Conservation (phyloP, 345 rosid genomes). For the Nephelium lappaceum region DNA sequence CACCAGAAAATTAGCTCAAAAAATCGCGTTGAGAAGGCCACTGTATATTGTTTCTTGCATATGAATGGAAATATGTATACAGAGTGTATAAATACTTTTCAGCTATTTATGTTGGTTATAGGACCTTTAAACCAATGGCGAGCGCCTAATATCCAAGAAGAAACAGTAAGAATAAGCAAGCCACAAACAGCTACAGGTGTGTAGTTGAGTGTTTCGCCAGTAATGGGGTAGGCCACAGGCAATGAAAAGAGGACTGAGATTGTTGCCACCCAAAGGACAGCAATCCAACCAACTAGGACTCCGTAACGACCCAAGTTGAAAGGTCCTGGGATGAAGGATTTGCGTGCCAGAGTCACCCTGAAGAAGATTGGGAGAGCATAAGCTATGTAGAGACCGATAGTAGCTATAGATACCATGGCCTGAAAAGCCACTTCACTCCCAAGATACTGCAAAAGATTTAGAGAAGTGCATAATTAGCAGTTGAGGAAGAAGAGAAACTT, state of each 20-base stretch:
- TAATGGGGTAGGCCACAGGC: constrained; percentile 87
- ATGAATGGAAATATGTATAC: not conserved
- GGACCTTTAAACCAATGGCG: constrained; percentile 92
- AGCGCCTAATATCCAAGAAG: constrained; percentile 71
- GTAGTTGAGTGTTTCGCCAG: constrained; percentile 82
- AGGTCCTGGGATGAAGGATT: constrained; percentile 74
- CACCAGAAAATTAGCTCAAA: not conserved
- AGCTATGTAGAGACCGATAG: constrained; percentile 93
- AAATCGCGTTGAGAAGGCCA: not conserved
- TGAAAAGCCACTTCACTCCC: constrained; percentile 91
- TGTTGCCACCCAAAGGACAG: constrained; percentile 88
- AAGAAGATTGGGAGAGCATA: constrained; percentile 86
- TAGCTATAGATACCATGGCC: constrained; percentile 97
- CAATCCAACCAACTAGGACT: constrained; percentile 71
- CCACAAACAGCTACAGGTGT: constrained; percentile 91
- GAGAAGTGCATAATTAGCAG: not conserved
- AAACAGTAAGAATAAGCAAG: constrained; percentile 50
- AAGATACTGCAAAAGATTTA: constrained; percentile 62
- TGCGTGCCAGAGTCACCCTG: constrained; percentile 80
- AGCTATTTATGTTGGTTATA: constrained; percentile 56
- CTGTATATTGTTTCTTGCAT: not conserved
- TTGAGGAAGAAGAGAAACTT: constrained; percentile 3
- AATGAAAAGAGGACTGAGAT: constrained; percentile 89
- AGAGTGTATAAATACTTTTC: constrained; percentile 6
- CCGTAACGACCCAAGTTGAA: constrained; percentile 81